A percentile compares a stretch with the other conserved stretches of the same genome.
phyloP scores from a whole-genome alignment of 164 flowering plant genomes.

The Magnolia sinica region DNA sequence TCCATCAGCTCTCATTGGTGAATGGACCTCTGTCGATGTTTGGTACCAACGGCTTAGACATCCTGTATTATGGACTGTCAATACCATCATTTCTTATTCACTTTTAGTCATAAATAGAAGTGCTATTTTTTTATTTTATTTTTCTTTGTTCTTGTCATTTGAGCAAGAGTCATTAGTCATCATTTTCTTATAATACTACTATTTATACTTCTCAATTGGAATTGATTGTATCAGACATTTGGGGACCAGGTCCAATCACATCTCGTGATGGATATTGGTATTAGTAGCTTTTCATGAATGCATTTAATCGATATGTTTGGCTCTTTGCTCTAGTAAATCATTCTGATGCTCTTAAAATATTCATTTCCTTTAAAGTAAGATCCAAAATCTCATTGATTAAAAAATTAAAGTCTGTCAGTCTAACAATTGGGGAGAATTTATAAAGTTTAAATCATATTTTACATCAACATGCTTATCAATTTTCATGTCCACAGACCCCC shows the following conservation, averaged over 20 bases:
- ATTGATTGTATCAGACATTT: constrained; percentile 1
- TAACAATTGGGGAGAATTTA: neutral
- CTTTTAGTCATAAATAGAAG: no score
- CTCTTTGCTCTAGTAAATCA: neutral
- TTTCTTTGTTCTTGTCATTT: no score
- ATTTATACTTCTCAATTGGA: neutral
- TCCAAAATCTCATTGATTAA: neutral
- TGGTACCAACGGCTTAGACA: no score
- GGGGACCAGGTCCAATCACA: neutral
- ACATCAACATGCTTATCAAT: neutral
- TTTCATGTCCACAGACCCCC: constrained; percentile 4
- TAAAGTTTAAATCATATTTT: neutral
- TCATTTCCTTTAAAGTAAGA: neutral
- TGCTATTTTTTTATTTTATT: neutral
- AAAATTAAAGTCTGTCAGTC: neutral
- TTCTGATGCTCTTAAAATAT: neutral
- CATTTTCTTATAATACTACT: neutral
- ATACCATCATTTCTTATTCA: no score
- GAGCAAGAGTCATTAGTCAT: neutral
- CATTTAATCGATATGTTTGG: neutral
- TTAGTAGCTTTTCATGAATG: neutral
- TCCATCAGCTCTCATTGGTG: no score
- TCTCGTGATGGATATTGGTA: neutral
- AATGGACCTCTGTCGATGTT: no score
- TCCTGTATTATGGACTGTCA: no score